phyloP scores from a whole-genome alignment of 2,329 filamentous ascomycete genomes.

The Cadophora luteo-olivacea region DNA sequence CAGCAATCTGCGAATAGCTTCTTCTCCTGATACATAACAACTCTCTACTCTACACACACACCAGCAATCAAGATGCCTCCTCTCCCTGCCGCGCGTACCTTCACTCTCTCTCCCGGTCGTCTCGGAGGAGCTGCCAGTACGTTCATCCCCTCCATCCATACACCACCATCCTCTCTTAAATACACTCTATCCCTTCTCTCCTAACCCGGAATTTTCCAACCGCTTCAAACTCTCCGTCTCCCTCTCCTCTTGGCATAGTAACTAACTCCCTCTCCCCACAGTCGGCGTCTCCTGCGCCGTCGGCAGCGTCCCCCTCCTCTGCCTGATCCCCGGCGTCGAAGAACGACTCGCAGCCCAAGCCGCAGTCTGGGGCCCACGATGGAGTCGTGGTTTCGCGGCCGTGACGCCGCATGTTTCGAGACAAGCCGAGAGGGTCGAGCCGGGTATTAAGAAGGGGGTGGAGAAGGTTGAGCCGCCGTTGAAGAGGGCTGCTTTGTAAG shows the following conservation, averaged over 20 bases:
- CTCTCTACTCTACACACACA: background rate
- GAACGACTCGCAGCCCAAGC: constrained; percentile 36
- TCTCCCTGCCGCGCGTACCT: constrained; percentile 19
- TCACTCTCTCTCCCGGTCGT: constrained; percentile 20
- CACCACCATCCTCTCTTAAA: background rate
- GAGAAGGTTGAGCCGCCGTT: constrained; percentile 35
- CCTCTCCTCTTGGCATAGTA: background rate
- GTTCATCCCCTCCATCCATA: background rate
- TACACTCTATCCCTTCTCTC: background rate
- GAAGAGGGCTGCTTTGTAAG: constrained; percentile 38
- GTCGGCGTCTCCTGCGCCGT: constrained; percentile 31
- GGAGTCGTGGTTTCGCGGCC: constrained; percentile 32
- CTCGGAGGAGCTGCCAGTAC: constrained; percentile 21
- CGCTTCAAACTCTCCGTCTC: background rate
- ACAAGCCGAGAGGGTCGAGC: constrained; percentile 30
- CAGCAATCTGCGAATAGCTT: constrained; percentile 8
- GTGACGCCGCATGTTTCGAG: constrained; percentile 24
- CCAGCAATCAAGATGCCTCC: constrained; percentile 7
- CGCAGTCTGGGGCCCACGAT: constrained; percentile 37
- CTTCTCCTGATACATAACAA: background rate
- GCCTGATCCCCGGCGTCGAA: constrained; percentile 35
- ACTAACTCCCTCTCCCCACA: constrained; percentile 11
- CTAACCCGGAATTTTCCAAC: background rate
- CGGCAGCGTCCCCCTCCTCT: constrained; percentile 34
- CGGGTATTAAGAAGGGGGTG: constrained; percentile 27